Evolutionary conservation across 257 asterid genomes (phyloP).

Genomic region (Solanum chiquidenum): DNA sequence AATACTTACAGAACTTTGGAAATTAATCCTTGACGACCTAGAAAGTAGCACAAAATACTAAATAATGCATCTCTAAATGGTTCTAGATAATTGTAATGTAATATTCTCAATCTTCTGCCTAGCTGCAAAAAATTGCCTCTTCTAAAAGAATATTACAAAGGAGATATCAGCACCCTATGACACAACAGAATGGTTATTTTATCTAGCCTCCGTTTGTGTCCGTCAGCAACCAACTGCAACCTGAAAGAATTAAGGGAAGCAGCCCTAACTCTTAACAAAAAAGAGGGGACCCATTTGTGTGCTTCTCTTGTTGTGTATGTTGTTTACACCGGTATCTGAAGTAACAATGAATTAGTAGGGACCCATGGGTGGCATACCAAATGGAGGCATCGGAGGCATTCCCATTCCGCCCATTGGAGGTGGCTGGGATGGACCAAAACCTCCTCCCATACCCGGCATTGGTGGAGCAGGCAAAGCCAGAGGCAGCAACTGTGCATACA

Average conservation of each 20-base stretch:
- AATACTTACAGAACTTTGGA: neutral
- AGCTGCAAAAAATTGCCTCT: slow-evolving; percentile 5
- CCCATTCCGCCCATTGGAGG: slow-evolving; percentile 79
- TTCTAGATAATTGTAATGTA: neutral
- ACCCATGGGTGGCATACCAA: slow-evolving; percentile 97
- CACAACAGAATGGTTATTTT: neutral
- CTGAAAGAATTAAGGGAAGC: neutral
- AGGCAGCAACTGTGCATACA: slow-evolving; percentile 95
- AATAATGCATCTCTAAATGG: neutral
- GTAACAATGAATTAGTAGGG: slow-evolving; percentile 42
- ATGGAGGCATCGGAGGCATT: slow-evolving; percentile 90
- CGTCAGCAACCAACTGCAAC: slow-evolving; percentile 3
- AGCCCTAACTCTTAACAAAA: neutral
- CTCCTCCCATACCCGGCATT: slow-evolving; percentile 63
- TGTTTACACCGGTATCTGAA: neutral
- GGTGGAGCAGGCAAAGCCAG: slow-evolving; percentile 99
- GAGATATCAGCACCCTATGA: slow-evolving; percentile 5
- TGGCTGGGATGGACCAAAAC: slow-evolving; percentile 36
- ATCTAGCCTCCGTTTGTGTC: neutral
- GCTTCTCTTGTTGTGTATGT: neutral
- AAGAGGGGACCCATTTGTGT: neutral
- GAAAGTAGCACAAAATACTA: neutral
- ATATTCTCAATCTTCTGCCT: neutral
- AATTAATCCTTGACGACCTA: neutral
- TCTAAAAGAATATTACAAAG: slow-evolving; percentile 1